phyloP scores from a whole-genome alignment of 768 basidiomycete genomes.

The Collybia sp. region DNA sequence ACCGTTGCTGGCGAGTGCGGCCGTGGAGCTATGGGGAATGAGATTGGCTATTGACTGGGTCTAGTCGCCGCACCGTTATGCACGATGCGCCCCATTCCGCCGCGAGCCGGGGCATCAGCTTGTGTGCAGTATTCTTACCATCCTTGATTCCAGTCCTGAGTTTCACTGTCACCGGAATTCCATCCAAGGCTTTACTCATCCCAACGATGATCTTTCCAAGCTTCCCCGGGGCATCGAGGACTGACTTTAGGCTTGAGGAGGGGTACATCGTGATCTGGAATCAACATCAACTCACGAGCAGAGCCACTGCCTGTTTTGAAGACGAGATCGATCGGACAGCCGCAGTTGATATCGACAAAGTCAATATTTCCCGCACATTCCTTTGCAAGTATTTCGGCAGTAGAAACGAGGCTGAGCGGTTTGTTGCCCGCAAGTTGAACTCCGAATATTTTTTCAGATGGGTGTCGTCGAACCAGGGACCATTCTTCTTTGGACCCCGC shows the following conservation, averaged over 20 bases:
- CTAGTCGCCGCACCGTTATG: conserved; percentile 31
- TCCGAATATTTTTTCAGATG: conserved; percentile 83
- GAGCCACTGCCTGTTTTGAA: conserved; percentile 89
- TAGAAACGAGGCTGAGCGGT: conserved; percentile 69
- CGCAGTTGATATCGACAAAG: conserved; percentile 94
- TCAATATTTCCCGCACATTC: conserved; percentile 68
- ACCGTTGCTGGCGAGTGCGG: conserved; percentile 88
- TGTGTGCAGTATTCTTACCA: conserved; percentile 81
- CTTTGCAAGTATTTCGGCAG: conserved; percentile 75
- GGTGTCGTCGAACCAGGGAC: conserved; percentile 87
- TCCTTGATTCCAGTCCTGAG: conserved; percentile 93
- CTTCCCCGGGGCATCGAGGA: conserved; percentile 78
- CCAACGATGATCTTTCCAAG: conserved; percentile 85
- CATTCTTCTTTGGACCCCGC: conserved; percentile 90
- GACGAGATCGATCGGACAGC: conserved; percentile 96
- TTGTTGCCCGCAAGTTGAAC: conserved; percentile 92
- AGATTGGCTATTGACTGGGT: neutral
- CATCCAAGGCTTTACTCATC: conserved; percentile 88
- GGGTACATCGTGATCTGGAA: neutral
- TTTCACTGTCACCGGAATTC: conserved; percentile 88
- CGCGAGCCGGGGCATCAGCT: conserved; percentile 78
- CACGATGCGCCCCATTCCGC: conserved; percentile 43
- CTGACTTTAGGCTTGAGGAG: conserved; percentile 30
- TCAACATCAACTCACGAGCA: conserved; percentile 54
- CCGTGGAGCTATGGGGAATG: conserved; percentile 77